Evolutionary conservation across 345 rosid species (phyloP), one percentile per base, ranked within the genome.

Genomic region (Aegle marmelos): DNA sequence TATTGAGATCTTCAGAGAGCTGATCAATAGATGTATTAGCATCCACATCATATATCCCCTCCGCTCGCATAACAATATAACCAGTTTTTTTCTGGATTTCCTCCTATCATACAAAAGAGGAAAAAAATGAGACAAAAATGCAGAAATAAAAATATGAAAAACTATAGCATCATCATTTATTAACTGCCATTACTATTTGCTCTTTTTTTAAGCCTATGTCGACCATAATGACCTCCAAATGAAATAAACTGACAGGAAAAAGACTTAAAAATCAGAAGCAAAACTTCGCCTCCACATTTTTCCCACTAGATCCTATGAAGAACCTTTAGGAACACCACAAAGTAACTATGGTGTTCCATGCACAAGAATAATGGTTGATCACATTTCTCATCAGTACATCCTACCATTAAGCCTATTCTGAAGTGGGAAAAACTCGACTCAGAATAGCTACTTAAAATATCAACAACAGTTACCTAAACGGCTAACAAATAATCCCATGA

Each of bases 51-150:
- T 86, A 94, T 67, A 92, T 80, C 73, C 98, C 99, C 72, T 94
- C 98, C 48, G 94, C 98, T 85, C 97, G 89, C 99, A 92, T 94
- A 34, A 94, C 98, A 76, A 96, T 89, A 79, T 94, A 94, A 72
- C 99, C 98, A 41, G 99, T 96, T 84, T 96, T 96, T 90, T 94
- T 96, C 87, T 94, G 97, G 82, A 96, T 96, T 87, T 96, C 99
- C 87, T 96, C 99, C 99, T 96, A 74, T 81, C 30, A 76, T 59
- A 77, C 10, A 13, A n/a, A 45, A 50, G 17, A 17, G 14, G 4
- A 36, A 5, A 65, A 68, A 22, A 63, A 2, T 58, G 28, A 50
- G 22, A 48, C 22, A 50, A 30, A 30, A 50, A 5, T 54, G 37
- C 27, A 31, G 25, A 28, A 9, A 53, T 19, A 28, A 28, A 48